Evolutionary conservation across 495 filamentous ascomycete species (phyloP), one percentile per base, ranked within the genome.

Genomic region (Penicillium lagena): DNA sequence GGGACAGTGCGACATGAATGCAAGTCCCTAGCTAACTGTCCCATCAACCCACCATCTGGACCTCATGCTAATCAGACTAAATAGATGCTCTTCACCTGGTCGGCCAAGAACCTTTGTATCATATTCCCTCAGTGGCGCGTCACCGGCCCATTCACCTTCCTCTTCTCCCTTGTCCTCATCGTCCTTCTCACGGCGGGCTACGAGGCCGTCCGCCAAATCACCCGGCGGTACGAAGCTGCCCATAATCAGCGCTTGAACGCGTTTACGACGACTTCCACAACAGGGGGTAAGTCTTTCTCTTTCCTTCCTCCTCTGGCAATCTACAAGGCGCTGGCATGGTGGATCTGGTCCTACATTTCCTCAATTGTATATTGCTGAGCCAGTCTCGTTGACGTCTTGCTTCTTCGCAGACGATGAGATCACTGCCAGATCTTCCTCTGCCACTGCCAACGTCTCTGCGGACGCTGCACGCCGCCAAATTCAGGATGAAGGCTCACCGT

Each of bases 61-160:
- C 22, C 22, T 15, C 1, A 30, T 29, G 12, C n/a, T 28, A 22
- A 22, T 22, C 2, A 22, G 22, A 22, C 22, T 12, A 12, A 12
- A 11, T 49, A 94, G 88, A 97, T 96, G 91, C 79, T 96, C 30
- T 98, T 98, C 67, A 98, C 89, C 41, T 97, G 93, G 94, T 77
- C 86, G 54, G 90, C 89, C 12, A 73, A 79, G 37, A 80, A 96
- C 65, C 86, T 98, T 47, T 98, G 93, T 76, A 90, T 98, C 58
- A 76, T 97, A 66, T 98, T 96, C 75, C 81, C 74, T 51, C 78
- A 81, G 68, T 98, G 93, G 93, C 93, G 83, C 58, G 71, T 97
- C 63, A 77, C 69, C 40, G 81, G 79, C 34, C 80, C 80, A n/a
- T 46, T 75, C 17, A 79, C 81, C 7, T 82, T 98, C 28, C 54